These are phyloP conservation scores for Phytophthora macrochlamydospora DNA, from an alignment of 352 stramenopile genomes.

Conservation along the genomic window DNA sequence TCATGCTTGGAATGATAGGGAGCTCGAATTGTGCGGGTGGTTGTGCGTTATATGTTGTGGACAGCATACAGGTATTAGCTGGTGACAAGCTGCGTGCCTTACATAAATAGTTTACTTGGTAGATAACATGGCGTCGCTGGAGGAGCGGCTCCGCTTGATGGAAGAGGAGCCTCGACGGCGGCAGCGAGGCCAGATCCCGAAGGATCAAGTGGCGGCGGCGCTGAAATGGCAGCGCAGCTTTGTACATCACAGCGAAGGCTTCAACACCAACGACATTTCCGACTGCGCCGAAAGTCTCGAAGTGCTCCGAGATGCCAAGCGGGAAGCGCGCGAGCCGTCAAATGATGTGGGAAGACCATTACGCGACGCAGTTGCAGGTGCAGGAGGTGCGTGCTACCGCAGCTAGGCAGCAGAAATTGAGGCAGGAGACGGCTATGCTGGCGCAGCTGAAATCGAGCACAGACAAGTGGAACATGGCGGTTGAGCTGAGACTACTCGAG, in stretches of 20 bases:
- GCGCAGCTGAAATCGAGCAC: constrained; percentile 52
- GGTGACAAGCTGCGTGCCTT: too few species aligned
- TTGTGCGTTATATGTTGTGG: too few species aligned
- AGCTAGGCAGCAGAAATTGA: constrained; percentile 47
- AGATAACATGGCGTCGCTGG: constrained; percentile 25
- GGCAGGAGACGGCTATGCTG: constrained; percentile 60
- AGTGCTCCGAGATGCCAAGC: constrained; percentile 45
- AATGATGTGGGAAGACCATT: constrained; percentile 76
- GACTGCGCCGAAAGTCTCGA: constrained; percentile 61
- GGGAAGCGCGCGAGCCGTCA: constrained; percentile 58
- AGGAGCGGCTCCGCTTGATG: constrained; percentile 59
- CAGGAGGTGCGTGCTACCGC: constrained; percentile 20
- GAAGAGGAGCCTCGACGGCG: constrained; percentile 38
- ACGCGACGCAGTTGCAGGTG: constrained; percentile 29
- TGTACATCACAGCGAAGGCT: constrained; percentile 35
- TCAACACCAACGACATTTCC: constrained; percentile 50
- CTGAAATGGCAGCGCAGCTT: constrained; percentile 52
- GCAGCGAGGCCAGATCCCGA: constrained; percentile 57
- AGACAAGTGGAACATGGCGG: constrained; percentile 79
- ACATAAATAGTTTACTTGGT: constrained; percentile 8
- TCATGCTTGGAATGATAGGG: not conserved
- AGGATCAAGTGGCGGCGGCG: constrained; percentile 43
- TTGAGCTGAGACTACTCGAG: constrained; percentile 54
- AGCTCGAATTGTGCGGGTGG: too few species aligned
- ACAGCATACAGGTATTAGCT: too few species aligned